Evolutionary conservation across 768 basidiomycete genomes (phyloP), one percentile per base, ranked within the genome.

Genomic region (Rubroboletus pulcherrimus): DNA sequence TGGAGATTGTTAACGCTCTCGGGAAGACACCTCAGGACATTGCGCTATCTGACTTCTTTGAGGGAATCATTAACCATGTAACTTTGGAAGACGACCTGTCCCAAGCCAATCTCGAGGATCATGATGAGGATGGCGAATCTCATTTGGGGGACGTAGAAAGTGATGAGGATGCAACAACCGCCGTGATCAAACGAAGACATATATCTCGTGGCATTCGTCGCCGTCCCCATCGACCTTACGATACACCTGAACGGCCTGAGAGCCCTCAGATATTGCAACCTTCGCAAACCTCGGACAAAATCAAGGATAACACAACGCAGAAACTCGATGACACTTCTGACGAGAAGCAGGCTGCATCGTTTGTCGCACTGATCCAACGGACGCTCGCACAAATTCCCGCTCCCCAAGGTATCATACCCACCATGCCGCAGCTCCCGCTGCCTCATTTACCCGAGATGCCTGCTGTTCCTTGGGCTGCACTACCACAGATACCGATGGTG

Each of bases 361-460:
- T 91, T 61, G 77, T 87, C 56, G 84, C 87, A 58, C 78, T 88
- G 74, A 81, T 93, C 56, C 87, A 91, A 66, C 83, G 89, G 48
- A 89, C 87, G 1, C 73, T 91, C 35, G 85, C 76, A 11, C 78
- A 79, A 51, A 66, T 81, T 73, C 59, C 88, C 74, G 71, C 80
- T 76, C 67, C 87, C 64, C 71, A 79, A 44, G 80, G 84, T 65
- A 66, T 85, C 78, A 69, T 88, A 78, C 63, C 80, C 72, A 65
- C 78, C 71, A 64, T 84, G 74, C 69, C 73, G 68, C 73, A 78
- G 53, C 61, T 80, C 34, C 74, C 73, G 7, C 66, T 79, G 11
- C 83, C 84, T n/a, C 74, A 81, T 53, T 73, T 89, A n/a, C 86
- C 83, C 7, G 86, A 82, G 56, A 80, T 91, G 53, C 84, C 86